Base-by-base conservation (phyloP, 1,139 yeast species). In the Candida frijolesensis region DNA sequence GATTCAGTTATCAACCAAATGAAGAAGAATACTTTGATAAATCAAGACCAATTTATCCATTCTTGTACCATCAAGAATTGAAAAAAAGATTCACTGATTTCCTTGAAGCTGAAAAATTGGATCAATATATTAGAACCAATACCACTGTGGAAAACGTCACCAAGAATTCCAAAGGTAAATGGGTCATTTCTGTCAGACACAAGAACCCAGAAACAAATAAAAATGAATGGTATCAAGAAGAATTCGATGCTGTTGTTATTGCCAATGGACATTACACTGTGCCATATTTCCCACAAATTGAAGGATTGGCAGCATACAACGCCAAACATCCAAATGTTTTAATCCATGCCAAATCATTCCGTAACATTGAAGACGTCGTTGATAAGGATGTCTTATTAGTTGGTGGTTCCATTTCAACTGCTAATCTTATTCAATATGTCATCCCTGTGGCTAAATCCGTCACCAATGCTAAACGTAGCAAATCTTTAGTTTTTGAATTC, bases 301-400 rank as follows among this genome's bases (percentile, higher is more conserved):
- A 68, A 0, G 91, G 91, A 0, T 64, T 86, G 46, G 66, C 71
- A 4, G 78, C 74, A 44, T 85, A 83, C 79, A 65, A 65, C 49
- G 61, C 57, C 9, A 62, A 66, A 29, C 71, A 66, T 53, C 85
- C 87, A 1, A 75, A 71, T 2, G 63, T 76, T 7, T 68, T 87
- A 2, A 61, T 72, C 18, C 95, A 88, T 65, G 76, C 91, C 15
- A 84, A 82, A 59, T 68, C 78, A 29, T 89, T 79, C 64, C 74
- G 85, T 53, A 71, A 70, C 14, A 78, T 85, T 3, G 74, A 76
- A 4, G 74, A 69, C 35, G 84, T 70, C 56, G 61, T 61, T 30
- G 70, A 67, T 48, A 70, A 79, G 57, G 71, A 71, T 19, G 77
- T 79, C 3, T 60, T 81, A 48, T 66, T 80, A 37, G 71, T 81